phyloP scores from a whole-genome alignment of 2,329 filamentous ascomycete species.

The Clarireedia sp. region DNA sequence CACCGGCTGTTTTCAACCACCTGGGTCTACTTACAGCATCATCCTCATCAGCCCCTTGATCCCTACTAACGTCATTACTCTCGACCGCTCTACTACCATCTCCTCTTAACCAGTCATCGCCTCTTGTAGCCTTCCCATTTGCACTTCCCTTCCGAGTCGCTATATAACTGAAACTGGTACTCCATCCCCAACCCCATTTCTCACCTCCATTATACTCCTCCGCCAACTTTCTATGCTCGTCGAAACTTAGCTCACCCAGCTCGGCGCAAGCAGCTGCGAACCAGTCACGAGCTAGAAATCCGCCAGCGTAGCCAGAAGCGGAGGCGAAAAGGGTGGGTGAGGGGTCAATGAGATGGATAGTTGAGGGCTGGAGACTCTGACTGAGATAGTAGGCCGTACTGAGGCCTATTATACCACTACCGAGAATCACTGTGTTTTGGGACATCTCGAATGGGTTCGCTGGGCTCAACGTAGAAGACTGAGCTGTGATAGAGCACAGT shows the following conservation, averaged over 20 bases:
- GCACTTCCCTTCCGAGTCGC: constrained; percentile 17
- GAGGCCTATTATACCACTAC: constrained; percentile 61
- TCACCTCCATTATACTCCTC: constrained; percentile 14
- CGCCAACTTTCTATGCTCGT: constrained; percentile 44
- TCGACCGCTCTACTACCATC: constrained; percentile 34
- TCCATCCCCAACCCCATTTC: constrained; percentile 50
- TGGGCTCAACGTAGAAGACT: neutral
- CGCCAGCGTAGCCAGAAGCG: constrained; percentile 66
- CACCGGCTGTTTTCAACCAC: constrained; percentile 51
- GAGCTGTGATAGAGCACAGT: neutral
- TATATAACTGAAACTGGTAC: constrained; percentile 41
- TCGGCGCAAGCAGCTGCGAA: constrained; percentile 39
- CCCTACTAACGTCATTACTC: constrained; percentile 47
- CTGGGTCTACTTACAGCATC: constrained; percentile 33
- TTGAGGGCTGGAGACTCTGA: constrained; percentile 33
- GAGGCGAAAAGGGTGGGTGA: constrained; percentile 58
- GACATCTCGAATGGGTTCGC: neutral
- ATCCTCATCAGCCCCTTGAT: constrained; percentile 29
- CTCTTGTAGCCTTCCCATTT: constrained; percentile 36
- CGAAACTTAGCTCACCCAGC: constrained; percentile 61
- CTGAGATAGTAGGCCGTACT: constrained; percentile 68
- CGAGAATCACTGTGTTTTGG: constrained; percentile 48
- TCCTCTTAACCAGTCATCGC: constrained; percentile 59
- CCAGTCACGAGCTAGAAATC: constrained; percentile 46
- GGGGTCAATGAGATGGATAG: constrained; percentile 51